Evolutionary conservation across 106 monocot species (phyloP), one percentile per base, ranked within the genome.

Genomic region (Dioscorea zingiberensis): DNA sequence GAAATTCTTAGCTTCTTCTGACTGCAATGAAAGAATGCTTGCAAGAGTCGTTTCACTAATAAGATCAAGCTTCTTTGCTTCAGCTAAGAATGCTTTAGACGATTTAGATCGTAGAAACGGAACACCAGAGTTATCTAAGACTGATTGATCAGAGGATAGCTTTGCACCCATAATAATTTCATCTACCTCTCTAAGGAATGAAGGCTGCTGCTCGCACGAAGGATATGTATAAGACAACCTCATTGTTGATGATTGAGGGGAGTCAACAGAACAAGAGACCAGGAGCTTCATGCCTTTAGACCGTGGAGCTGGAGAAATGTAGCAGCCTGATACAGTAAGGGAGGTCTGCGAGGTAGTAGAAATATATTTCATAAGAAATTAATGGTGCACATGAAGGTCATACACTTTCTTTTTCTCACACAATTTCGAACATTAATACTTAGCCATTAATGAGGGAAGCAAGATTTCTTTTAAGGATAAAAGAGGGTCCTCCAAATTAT

Each of bases 241-340:
- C 19, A 58, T 48, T 54, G 53, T 61, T 26, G 77, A 79, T 71
- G 83, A 58, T 65, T 67, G 59, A n/a, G 68, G 78, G 18, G 76
- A 78, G 49, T 85, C 78, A 44, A 60, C 71, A 54, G 74, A 91
- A 69, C 30, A 77, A 66, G 78, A 74, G 17, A 95, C 60, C 48
- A 91, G 48, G 27, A 85, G 47, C 79, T 88, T 86, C 60, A 49
- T 80, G 47, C 95, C 95, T 78, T 81, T 91, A 7, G 87, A 91
- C 66, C 69, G 69, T 70, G 95, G 95, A 74, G 75, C 76, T 58
- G 95, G 49, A 62, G 72, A 95, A 22, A 95, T 78, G 48, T 78
- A 80, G 70, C 94, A 95, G 78, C 91, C 87, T 79, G 91, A 87
- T 66, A 76, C 90, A 60, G 91, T 88, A 59, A 95, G 78, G 55